phyloP scores from a whole-genome alignment of 768 basidiomycete genomes.

The Floccularia luteovirens region DNA sequence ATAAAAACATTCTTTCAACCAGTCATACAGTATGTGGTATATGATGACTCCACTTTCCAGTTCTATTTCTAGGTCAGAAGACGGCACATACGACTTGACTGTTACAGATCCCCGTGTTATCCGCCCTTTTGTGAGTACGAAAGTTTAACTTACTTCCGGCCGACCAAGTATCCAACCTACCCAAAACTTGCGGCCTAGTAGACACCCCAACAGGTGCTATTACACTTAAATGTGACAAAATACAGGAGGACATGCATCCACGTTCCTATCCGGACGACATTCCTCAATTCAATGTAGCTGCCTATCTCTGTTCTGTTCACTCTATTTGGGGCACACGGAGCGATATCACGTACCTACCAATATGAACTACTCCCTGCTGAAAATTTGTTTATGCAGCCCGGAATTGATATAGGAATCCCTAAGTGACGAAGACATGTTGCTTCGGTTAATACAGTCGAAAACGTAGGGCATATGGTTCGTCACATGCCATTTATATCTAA shows the following conservation, averaged over 20 bases:
- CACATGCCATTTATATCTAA: no score
- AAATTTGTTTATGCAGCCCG: slow-evolving; percentile 20
- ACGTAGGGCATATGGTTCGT: slow-evolving; percentile 42
- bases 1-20: background rate
- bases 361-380: background rate
- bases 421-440: slow-evolving; percentile 29
- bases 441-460: slow-evolving; percentile 33
- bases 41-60: background rate
- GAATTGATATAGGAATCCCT: slow-evolving; percentile 36
- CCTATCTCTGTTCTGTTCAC: slow-evolving; percentile 33
- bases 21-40: background rate
- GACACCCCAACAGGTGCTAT: slow-evolving; percentile 18
- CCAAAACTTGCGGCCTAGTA: no score
- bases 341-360: slow-evolving; percentile 31
- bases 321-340: slow-evolving; percentile 38
- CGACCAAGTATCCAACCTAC: no score
- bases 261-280: slow-evolving; percentile 37
- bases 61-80: background rate
- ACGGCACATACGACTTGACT: background rate
- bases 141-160: no score
- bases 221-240: slow-evolving; percentile 33
- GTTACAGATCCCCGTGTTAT: background rate
- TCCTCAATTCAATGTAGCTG: slow-evolving; percentile 33
- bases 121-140: no score
- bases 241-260: slow-evolving; percentile 37